These are phyloP conservation scores for Phaseolus lunatus DNA, from an alignment of 306 rosid genomes.

Conservation along the genomic window DNA sequence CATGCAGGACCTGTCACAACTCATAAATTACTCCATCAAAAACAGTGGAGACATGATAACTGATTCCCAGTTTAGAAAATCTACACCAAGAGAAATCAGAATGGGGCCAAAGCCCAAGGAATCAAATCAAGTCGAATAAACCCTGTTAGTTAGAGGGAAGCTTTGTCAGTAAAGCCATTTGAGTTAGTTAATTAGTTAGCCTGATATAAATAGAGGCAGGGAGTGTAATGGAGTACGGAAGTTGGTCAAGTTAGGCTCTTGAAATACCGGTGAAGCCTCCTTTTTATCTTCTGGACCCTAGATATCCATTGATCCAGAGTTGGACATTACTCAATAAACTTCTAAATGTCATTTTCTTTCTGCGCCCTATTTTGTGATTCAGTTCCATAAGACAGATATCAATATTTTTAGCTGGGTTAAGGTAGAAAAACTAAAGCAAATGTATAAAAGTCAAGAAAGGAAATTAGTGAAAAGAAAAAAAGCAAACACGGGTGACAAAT, in stretches of 20 bases:
- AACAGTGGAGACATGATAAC: background rate
- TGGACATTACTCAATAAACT: background rate
- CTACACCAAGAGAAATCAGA: background rate
- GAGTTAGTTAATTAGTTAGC: conserved; percentile 1
- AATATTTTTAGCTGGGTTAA: background rate
- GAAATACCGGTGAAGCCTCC: background rate
- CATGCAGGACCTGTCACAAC: conserved; percentile 5
- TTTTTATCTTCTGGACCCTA: background rate
- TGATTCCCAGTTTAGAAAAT: background rate
- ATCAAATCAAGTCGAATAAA: background rate
- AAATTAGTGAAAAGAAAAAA: background rate
- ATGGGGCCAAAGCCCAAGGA: background rate
- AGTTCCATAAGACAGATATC: background rate
- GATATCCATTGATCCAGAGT: background rate
- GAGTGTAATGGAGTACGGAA: background rate
- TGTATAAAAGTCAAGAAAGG: background rate
- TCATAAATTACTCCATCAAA: background rate
- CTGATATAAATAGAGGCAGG: background rate
- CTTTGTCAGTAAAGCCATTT: background rate
- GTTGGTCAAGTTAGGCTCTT: background rate
- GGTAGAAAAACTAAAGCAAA: conserved; percentile 6
- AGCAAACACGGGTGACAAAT: background rate
- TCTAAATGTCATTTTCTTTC: background rate
- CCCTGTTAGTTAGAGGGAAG: background rate
- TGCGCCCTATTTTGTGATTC: background rate